A percentile compares a stretch with the other conserved stretches of the same genome.
Conservation (phyloP, 1,284 basidiomycete genomes). For the Ganoderma multipileum region DNA sequence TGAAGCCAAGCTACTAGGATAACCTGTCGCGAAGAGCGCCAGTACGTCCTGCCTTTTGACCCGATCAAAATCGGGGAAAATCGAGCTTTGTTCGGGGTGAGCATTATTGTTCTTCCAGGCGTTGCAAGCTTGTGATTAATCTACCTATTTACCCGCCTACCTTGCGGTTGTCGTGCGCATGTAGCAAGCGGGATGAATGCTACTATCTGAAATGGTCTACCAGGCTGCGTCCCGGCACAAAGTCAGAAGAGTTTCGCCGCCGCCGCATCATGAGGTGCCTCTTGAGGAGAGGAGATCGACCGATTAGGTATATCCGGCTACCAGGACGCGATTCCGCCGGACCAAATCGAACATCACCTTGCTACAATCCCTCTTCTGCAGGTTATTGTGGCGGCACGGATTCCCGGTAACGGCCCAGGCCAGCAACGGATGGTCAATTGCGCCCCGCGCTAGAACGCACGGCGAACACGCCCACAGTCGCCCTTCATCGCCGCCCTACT, state of each 20-base stretch:
- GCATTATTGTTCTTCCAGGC: background rate
- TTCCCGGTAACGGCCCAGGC: slow-evolving; percentile 6
- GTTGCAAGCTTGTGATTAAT: slow-evolving; percentile 2
- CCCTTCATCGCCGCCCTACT: background rate
- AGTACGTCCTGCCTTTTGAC: slow-evolving; percentile 7
- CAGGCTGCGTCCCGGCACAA: background rate
- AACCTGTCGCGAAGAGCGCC: background rate
- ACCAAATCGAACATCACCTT: background rate
- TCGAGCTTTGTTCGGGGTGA: background rate
- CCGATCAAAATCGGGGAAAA: slow-evolving; percentile 12
- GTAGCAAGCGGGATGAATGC: background rate
- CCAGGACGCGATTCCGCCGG: background rate
- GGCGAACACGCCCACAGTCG: background rate
- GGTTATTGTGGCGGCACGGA: slow-evolving; percentile 6
- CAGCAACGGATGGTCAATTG: background rate
- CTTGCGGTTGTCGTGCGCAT: background rate
- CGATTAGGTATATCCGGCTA: background rate
- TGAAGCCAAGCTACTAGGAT: background rate
- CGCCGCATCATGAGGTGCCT: background rate
- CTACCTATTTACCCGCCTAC: background rate
- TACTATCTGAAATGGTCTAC: background rate
- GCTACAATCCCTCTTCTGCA: background rate
- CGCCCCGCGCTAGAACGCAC: slow-evolving; percentile 2
- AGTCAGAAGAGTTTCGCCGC: background rate
- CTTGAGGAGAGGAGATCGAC: slow-evolving; percentile 3